Base-by-base conservation (phyloP, 163 green algal genomes). In the Scenedesmus sp. region DNA sequence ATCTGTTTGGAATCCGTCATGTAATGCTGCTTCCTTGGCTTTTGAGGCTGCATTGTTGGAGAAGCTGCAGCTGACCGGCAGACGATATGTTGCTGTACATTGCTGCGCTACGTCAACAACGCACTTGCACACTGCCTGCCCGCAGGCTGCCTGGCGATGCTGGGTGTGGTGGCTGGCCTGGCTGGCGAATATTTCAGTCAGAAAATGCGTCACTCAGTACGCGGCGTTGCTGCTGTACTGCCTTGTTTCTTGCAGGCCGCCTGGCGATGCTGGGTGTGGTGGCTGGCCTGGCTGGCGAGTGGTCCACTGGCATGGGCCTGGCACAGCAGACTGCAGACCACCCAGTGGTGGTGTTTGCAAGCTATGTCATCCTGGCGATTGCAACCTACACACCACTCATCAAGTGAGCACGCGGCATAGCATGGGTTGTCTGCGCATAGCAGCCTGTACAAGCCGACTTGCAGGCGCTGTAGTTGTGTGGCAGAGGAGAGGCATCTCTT, bases 221-320 rank as follows among this genome's bases (percentile, higher is more conserved):
- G 34, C 23, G 8, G 12, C 59, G 77, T 46, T 86, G 81, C 52
- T 66, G 81, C 81, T 86, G 81, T 26, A 46, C 1, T 23, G n/a
- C 34, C 18, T 20, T 59, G 1, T 26, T 62, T 18, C 60, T 12
- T 88, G 83, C 83, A 88, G 59, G 90, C 55, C 82, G 95, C 18
- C 55, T 94, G 10, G 93, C 93, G n/a, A 96, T 96, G 95, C 60
- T 96, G 13, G 91, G 90, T 73, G 91, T 96, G n/a, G 82, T 93
- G 5, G 87, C 90, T 60, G 86, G 83, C 6, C 74, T 95, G 1
- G 91, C 34, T 57, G 91, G 84, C 10, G 95, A 97, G 92, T 77
- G 94, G 15, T 79, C 79, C 20, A 95, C 91, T 6, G 91, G 92
- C 56, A 64, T 92, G 20, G 84, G 91, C 23, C 77, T 96, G 26